Percentiles rank a stretch among this genome's conserved stretches.
phyloP scores from a whole-genome alignment of 257 asterid genomes.

The Osmanthus fragrans region DNA sequence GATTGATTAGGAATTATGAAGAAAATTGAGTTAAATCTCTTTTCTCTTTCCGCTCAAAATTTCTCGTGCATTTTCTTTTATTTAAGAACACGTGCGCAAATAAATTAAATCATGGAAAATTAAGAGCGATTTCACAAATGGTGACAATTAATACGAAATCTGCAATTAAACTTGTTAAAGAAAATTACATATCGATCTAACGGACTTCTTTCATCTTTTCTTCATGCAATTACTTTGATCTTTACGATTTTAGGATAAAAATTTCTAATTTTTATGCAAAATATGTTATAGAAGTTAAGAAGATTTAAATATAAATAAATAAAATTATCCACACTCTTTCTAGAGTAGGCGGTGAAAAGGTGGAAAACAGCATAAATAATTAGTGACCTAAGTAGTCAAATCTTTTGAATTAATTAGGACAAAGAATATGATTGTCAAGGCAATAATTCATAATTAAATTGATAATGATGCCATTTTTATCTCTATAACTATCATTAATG shows the following conservation, averaged over 20 bases:
- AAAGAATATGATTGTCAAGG: constrained; percentile 24
- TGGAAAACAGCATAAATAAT: not conserved
- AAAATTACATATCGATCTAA: too few relatives aligned
- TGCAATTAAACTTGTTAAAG: too few relatives aligned
- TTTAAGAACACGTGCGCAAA: too few relatives aligned
- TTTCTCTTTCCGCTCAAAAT: too few relatives aligned
- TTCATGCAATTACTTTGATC: not conserved
- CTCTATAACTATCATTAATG: constrained; percentile 11
- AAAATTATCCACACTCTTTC: not conserved
- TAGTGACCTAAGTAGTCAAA: not conserved
- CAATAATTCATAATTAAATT: constrained; percentile 29
- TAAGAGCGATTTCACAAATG: not conserved
- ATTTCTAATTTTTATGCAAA: not conserved
- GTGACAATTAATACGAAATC: too few relatives aligned
- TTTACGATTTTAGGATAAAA: not conserved
- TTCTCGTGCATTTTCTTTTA: too few relatives aligned
- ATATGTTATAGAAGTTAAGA: not conserved
- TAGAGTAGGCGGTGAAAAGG: not conserved
- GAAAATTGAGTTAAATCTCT: too few relatives aligned
- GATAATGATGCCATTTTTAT: constrained; percentile 13
- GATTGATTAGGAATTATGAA: too few relatives aligned
- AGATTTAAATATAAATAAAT: not conserved
- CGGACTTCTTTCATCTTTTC: not conserved
- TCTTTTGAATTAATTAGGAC: constrained; percentile 26
- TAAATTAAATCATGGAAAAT: too few relatives aligned